Evolutionary conservation across 2,329 filamentous ascomycete species (phyloP).

Genomic region (Apiospora saccharicola): DNA sequence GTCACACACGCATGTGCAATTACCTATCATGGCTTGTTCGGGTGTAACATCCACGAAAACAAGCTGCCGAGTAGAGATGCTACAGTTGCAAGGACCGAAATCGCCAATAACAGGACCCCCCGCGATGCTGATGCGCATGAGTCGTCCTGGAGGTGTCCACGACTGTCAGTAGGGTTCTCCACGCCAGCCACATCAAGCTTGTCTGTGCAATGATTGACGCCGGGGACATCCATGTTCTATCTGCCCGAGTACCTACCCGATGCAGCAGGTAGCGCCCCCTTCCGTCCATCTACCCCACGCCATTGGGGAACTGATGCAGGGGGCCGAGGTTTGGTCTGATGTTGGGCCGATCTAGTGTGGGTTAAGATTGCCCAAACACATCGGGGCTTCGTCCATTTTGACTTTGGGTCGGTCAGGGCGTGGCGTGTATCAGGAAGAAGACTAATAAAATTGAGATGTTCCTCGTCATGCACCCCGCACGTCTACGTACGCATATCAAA

Average conservation of each 20-base stretch:
- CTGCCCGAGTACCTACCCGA: not conserved
- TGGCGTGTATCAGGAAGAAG: not conserved
- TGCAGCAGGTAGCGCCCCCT: not conserved
- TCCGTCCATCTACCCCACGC: not conserved
- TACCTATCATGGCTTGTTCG: not conserved
- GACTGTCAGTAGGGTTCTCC: not conserved
- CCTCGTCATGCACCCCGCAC: not conserved
- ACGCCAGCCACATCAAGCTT: not conserved
- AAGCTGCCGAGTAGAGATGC: not conserved
- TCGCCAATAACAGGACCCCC: not conserved
- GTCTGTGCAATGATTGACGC: not conserved
- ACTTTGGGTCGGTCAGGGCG: not conserved
- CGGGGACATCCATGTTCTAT: not conserved
- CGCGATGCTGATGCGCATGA: not conserved
- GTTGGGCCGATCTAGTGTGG: not conserved
- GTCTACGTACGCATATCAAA: too few species aligned
- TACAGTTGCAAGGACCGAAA: not conserved
- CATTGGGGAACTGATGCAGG: not conserved
- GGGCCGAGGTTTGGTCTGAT: slow-evolving; percentile 4
- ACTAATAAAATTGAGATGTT: too few species aligned
- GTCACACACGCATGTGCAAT: not conserved
- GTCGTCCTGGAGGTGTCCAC: not conserved
- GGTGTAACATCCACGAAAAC: not conserved
- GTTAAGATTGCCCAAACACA: not conserved
- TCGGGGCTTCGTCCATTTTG: not conserved